phyloP scores from a whole-genome alignment of 768 basidiomycete genomes.

The Dendrothele bispora region DNA sequence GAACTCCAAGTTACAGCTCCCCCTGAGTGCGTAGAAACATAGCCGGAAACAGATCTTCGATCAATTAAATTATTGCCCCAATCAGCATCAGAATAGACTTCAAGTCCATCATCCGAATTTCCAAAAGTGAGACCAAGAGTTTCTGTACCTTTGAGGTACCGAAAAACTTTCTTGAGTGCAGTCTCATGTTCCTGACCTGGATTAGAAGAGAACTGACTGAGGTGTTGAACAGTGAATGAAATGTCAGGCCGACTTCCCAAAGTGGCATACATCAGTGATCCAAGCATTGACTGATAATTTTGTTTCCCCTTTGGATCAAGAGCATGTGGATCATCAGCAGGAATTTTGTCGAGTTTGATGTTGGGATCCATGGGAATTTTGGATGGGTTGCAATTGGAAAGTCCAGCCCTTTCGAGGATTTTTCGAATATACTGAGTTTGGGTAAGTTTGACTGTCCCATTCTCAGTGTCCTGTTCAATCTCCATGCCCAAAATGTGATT shows the following conservation, averaged over 20 bases:
- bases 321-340: not conserved
- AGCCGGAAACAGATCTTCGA: conserved; percentile 30
- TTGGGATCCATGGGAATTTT: conserved; percentile 18
- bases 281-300: conserved; percentile 24
- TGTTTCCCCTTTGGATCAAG: conserved; percentile 1
- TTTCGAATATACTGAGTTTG: conserved; percentile 16
- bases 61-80: conserved; percentile 21
- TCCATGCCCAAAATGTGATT: conserved; percentile 23
- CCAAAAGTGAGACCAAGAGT: conserved; percentile 13
- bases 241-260: conserved; percentile 33
- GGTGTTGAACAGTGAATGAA: conserved; percentile 23
- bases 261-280: conserved; percentile 28
- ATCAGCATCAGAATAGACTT: conserved; percentile 26
- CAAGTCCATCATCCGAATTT: not conserved
- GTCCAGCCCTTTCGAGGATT: conserved; percentile 13
- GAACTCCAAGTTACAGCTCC: conserved; percentile 41
- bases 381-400: conserved; percentile 12
- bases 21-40: conserved; percentile 27
- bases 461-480: conserved; percentile 9
- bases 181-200: conserved; percentile 29
- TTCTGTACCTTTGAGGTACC: conserved; percentile 29
- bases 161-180: conserved; percentile 31
- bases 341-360: conserved; percentile 1
- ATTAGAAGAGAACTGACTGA: conserved; percentile 26
- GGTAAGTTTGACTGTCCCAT: conserved; percentile 11